Conservation (phyloP, 345 rosid species). For the Eucalyptus brandiana region DNA sequence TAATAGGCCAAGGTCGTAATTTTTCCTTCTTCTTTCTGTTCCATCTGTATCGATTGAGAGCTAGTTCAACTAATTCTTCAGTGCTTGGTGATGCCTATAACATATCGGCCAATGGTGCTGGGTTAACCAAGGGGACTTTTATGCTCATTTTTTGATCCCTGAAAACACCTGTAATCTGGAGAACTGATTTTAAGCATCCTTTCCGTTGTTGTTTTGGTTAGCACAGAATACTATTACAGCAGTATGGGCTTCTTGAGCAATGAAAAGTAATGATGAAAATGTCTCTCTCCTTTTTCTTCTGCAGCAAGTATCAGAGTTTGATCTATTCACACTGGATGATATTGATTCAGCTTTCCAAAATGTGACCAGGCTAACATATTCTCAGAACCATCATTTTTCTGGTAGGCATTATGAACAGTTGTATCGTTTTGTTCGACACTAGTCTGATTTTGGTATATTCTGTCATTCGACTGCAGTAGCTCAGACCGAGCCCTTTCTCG, state of each 20-base stretch:
- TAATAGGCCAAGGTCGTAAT: neutral
- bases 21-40: neutral
- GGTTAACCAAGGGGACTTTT: neutral
- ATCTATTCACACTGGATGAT: conserved; percentile 84
- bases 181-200: neutral
- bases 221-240: neutral
- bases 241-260: neutral
- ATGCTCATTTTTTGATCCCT: neutral
- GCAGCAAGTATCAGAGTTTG: conserved; percentile 96
- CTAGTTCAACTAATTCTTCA: neutral
- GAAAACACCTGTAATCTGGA: neutral
- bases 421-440: neutral
- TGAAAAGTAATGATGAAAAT: neutral
- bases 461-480: neutral
- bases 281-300: neutral
- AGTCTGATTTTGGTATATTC: neutral
- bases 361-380: conserved; percentile 77
- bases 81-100: neutral
- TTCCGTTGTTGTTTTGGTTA: neutral
- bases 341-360: conserved; percentile 87
- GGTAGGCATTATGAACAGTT: conserved; percentile 29
- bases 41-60: neutral
- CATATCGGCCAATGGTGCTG: neutral
- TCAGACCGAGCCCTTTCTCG: neutral
- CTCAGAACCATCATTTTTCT: conserved; percentile 78